These are phyloP conservation scores for Aspergillus sp. DNA, from an alignment of 2,329 filamentous ascomycete genomes.

Conservation along the genomic window DNA sequence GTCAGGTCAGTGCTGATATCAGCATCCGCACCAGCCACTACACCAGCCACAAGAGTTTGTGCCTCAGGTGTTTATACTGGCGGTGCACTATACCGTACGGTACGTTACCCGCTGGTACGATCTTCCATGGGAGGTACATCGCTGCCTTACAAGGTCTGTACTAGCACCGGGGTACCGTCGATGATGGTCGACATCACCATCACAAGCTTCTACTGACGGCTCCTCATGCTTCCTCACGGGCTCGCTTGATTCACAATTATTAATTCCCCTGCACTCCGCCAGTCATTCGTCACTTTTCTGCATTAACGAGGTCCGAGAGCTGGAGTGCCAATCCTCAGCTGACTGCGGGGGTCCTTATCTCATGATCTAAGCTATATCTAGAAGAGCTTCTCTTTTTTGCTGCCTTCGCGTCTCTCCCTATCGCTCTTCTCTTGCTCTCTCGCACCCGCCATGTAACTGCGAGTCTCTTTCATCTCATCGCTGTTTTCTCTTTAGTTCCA, in stretches of 20 bases:
- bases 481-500: conserved; percentile 10
- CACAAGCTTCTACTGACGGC: background rate
- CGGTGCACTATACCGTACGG: background rate
- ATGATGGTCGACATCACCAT: background rate
- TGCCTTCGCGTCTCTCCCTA: background rate
- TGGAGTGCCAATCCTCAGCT: conserved; percentile 12
- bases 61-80: background rate
- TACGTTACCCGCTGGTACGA: background rate
- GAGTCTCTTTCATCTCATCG: background rate
- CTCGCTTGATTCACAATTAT: background rate
- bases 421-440: conserved; percentile 1
- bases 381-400: conserved; percentile 1
- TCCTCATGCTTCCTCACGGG: background rate
- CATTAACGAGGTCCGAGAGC: background rate
- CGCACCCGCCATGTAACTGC: conserved; percentile 11
- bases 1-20: conserved; percentile 1
- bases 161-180: background rate
- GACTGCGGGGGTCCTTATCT: conserved; percentile 21
- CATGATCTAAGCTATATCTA: conserved; percentile 15
- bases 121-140: background rate
- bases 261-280: background rate
- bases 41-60: background rate
- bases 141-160: background rate
- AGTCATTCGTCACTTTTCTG: background rate
- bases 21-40: conserved; percentile 5